phyloP scores from a whole-genome alignment of 441 rosid species.

The Arabidopsis lyrata region DNA sequence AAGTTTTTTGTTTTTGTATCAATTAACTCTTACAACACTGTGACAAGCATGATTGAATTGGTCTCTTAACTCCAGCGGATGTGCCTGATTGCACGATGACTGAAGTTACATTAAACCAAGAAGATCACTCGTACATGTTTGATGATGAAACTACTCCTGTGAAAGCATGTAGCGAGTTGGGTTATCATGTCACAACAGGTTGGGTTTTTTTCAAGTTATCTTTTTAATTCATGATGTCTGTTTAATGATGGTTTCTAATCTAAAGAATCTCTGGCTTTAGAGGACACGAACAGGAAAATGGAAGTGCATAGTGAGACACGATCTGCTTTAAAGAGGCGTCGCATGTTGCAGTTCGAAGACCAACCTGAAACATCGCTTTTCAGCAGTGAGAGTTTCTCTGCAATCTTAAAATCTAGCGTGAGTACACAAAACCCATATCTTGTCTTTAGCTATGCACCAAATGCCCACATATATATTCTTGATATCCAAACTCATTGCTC shows the following conservation, averaged over 20 bases:
- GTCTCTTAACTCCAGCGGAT: constrained; percentile 41
- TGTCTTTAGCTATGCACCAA: background rate
- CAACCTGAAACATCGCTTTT: constrained; percentile 60
- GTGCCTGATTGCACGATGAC: constrained; percentile 44
- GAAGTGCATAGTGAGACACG: constrained; percentile 53
- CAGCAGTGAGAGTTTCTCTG: constrained; percentile 64
- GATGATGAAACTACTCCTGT: constrained; percentile 72
- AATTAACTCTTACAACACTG: background rate
- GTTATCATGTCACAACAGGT: constrained; percentile 58
- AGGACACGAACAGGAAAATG: constrained; percentile 54
- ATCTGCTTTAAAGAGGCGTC: constrained; percentile 75
- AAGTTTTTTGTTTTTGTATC: constrained; percentile 27
- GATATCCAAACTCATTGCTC: constrained; percentile 5
- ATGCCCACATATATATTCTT: background rate
- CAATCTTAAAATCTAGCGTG: constrained; percentile 72
- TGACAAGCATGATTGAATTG: background rate
- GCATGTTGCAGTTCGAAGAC: constrained; percentile 81
- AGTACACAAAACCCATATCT: constrained; percentile 30
- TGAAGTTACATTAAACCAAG: constrained; percentile 48
- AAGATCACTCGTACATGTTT: constrained; percentile 49
- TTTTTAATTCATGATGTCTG: background rate
- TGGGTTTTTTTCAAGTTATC: background rate
- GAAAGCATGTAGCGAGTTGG: constrained; percentile 78
- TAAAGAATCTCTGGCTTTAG: constrained; percentile 48
- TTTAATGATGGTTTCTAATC: constrained; percentile 1